Conservation (phyloP, 2,329 filamentous ascomycete species). For the Hymenoscyphus occultus region DNA sequence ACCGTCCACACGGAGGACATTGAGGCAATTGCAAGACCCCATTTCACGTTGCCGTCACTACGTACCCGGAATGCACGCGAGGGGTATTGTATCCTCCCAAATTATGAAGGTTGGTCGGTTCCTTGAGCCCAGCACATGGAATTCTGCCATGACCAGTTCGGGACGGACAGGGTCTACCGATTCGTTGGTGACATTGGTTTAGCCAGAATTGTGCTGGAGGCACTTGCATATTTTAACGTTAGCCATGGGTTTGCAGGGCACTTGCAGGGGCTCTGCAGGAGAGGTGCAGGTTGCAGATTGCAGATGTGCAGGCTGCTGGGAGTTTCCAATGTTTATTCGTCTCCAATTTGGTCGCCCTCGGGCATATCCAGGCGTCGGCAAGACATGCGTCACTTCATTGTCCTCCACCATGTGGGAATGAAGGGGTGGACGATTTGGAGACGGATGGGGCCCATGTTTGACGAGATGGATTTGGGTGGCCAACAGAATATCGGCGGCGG, state of each 20-base stretch:
- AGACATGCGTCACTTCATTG: neutral
- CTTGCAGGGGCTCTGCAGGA: neutral
- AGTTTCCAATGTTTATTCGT: neutral
- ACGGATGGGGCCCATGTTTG: neutral
- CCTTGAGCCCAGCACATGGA: neutral
- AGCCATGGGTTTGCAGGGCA: slow-evolving; percentile 7
- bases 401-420: neutral
- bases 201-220: neutral
- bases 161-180: neutral
- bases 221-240: slow-evolving; percentile 5
- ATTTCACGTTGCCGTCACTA: neutral
- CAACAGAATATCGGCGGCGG: neutral
- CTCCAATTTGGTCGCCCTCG: neutral
- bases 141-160: neutral
- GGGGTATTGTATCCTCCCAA: neutral
- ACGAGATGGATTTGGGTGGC: neutral
- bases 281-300: neutral
- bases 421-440: neutral
- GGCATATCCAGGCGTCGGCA: neutral
- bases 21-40: neutral
- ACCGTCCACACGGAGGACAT: neutral
- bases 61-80: neutral
- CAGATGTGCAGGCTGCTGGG: neutral
- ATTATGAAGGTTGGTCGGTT: neutral
- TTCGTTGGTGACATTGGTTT: neutral